Evolutionary conservation across 495 filamentous ascomycete species (phyloP).

Genomic region (Bathelium albidoporum): DNA sequence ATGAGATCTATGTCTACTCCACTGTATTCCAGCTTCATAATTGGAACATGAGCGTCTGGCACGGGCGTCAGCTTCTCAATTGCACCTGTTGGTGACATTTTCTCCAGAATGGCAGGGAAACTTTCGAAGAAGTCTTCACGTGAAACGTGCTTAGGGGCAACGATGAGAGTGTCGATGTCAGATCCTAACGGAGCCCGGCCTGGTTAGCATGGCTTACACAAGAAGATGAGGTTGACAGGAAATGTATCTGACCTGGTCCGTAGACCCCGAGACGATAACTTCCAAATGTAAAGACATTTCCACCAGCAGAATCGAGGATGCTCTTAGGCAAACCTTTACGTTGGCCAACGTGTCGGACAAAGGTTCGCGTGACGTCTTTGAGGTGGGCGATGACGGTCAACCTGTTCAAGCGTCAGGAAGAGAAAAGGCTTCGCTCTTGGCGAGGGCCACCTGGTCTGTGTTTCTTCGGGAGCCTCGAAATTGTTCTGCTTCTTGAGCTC

Average conservation of each 20-base stretch:
- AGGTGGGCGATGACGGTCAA: conserved; percentile 28
- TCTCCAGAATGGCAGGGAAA: conserved; percentile 65
- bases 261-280: conserved; percentile 91
- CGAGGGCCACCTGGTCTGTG: conserved; percentile 56
- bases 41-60: conserved; percentile 81
- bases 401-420: neutral
- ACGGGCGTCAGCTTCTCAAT: conserved; percentile 81
- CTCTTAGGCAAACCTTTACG: conserved; percentile 66
- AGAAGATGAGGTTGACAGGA: neutral
- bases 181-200: conserved; percentile 45
- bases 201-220: conserved; percentile 9
- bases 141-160: conserved; percentile 76
- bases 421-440: conserved; percentile 4
- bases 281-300: conserved; percentile 87
- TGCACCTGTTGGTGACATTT: conserved; percentile 61
- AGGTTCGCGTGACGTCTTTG: conserved; percentile 69
- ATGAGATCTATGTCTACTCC: conserved; percentile 93
- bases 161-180: conserved; percentile 93
- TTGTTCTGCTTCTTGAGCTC: conserved; percentile 83
- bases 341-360: conserved; percentile 67
- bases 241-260: conserved; percentile 55
- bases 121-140: conserved; percentile 84
- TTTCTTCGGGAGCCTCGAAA: conserved; percentile 73
- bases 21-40: conserved; percentile 86
- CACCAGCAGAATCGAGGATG: conserved; percentile 68